Conservation (phyloP, 345 rosid genomes). For the Balakata baccata region DNA sequence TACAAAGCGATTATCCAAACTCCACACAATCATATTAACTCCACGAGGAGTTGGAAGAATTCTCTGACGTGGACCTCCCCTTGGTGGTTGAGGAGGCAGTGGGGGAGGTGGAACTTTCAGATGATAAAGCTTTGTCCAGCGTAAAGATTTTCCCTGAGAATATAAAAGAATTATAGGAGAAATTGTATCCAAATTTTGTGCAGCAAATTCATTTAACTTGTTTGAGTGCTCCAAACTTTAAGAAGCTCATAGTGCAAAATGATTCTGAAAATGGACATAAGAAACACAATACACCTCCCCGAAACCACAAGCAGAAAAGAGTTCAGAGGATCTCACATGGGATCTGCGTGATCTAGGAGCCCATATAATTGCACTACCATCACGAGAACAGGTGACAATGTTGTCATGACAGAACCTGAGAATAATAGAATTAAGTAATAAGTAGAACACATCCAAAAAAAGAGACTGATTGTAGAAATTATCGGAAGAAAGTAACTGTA, state of each 20-base stretch:
- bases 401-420: slow-evolving; percentile 88
- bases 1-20: slow-evolving; percentile 97
- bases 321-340: slow-evolving; percentile 54
- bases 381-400: slow-evolving; percentile 96
- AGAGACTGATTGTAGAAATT: not conserved
- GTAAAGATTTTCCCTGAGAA: slow-evolving; percentile 67
- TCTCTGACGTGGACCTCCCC: slow-evolving; percentile 98
- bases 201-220: not conserved
- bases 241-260: slow-evolving; percentile 4
- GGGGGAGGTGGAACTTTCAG: slow-evolving; percentile 99
- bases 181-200: not conserved
- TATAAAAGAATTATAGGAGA: slow-evolving; percentile 7
- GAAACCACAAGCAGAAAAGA: slow-evolving; percentile 5
- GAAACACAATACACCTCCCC: slow-evolving; percentile 14
- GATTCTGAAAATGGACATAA: not conserved
- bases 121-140: slow-evolving; percentile 86
- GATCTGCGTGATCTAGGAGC: slow-evolving; percentile 86
- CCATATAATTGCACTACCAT: slow-evolving; percentile 99
- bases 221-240: not conserved
- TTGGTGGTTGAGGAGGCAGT: slow-evolving; percentile 86
- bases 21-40: slow-evolving; percentile 97
- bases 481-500: not conserved
- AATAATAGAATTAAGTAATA: slow-evolving; percentile 6
- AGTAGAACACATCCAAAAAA: not conserved
- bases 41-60: slow-evolving; percentile 98